Base-by-base conservation (phyloP, 75 land plant species). In the Pinus tabuliformis region DNA sequence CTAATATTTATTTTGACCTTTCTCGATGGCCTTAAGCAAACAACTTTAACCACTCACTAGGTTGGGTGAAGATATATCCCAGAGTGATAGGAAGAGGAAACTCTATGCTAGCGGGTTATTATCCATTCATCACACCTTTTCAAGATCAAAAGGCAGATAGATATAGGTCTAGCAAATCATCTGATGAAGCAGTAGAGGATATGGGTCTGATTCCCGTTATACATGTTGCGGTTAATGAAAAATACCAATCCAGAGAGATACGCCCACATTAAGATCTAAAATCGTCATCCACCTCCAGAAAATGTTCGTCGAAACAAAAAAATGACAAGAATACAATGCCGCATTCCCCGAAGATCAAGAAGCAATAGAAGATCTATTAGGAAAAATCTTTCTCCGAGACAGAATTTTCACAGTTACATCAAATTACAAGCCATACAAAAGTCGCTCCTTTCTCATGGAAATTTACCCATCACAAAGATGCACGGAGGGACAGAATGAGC, bases 401-500 rank as follows among this genome's bases (percentile, higher is more conserved):
- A 77, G 37, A 68, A 57, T 59, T 45, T 64, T 37, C 33, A 77
- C 56, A 63, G 54, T 49, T 64, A 77, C 72, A 15, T 56, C 12
- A 52, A 64, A 56, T 54, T 33, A 77, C 78, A 77, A 77, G 70
- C 78, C 61, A 77, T 45, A 64, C 56, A 73, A 68, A 77, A 77
- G 72, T 77, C 66, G 59, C 33, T 72, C 72, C 72, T 42, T 68
- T 77, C 58, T 66, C 28, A 77, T 77, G 78, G 78, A 57, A 54
- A 77, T 64, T 39, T 54, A 54, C 72, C 72, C 37, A 77, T 77
- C 56, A 42, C 33, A 56, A 18, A 66, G 56, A 77, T 77, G 73
- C 78, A 65, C 78, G 14, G 73, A 65, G 58, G 78, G 58, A 24
- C 72, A 24, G 58, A 77, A 64, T 13, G 78, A 77, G 70, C 78